phyloP scores from a whole-genome alignment of 257 asterid species.

The Osmanthus fragrans region DNA sequence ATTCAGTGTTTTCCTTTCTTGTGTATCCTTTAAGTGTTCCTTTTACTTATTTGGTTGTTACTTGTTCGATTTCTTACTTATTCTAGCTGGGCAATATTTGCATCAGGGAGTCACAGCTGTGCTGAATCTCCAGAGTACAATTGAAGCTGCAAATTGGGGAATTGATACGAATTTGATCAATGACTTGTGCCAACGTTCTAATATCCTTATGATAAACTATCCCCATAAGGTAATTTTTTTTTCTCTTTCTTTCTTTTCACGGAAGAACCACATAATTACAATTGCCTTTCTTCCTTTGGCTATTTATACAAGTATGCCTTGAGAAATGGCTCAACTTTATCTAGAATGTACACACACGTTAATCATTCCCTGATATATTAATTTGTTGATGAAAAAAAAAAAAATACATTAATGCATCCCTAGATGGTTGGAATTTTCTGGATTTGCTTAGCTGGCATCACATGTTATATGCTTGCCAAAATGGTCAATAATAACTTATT shows the following conservation, averaged over 20 bases:
- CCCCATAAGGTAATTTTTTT: conserved; percentile 70
- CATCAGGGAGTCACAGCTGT: conserved; percentile 92
- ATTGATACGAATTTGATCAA: conserved; percentile 62
- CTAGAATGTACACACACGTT: background rate
- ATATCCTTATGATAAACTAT: conserved; percentile 86
- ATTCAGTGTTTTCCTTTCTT: conserved; percentile 8
- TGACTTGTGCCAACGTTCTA: conserved; percentile 72
- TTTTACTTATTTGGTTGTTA: conserved; percentile 13
- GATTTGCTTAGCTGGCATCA: conserved; percentile 9
- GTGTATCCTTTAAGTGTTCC: background rate
- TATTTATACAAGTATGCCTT: background rate
- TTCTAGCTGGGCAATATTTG: conserved; percentile 37
- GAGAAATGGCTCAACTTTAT: background rate
- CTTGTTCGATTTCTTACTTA: conserved; percentile 28
- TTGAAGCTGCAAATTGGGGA: conserved; percentile 94
- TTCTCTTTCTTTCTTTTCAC: background rate
- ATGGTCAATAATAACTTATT: background rate
- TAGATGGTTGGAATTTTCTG: background rate
- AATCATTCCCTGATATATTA: background rate
- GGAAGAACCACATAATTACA: background rate
- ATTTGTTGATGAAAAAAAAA: background rate
- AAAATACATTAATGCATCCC: background rate
- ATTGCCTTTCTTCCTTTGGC: conserved; percentile 3
- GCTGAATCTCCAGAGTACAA: conserved; percentile 83
- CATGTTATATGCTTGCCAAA: background rate